phyloP scores from a whole-genome alignment of 192 early-diverging fungal genomes.

The Coemansia sp. region DNA sequence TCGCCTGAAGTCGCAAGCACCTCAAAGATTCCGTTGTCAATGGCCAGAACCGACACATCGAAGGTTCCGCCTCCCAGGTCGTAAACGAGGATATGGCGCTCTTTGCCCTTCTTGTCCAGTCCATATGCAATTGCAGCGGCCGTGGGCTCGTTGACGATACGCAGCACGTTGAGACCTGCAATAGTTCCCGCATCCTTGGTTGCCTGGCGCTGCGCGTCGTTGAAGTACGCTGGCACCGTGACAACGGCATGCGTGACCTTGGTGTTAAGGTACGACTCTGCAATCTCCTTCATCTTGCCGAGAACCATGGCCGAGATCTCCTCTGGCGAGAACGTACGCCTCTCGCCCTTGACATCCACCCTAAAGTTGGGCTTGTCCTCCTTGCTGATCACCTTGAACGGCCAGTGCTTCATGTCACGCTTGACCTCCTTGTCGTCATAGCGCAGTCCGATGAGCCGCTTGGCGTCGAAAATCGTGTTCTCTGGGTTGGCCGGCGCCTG shows the following conservation, averaged over 20 bases:
- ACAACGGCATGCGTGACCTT: slow-evolving; percentile 93
- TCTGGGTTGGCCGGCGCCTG: slow-evolving; percentile 85
- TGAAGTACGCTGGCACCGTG: slow-evolving; percentile 98
- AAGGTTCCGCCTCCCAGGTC: slow-evolving; percentile 98
- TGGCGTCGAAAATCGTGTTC: slow-evolving; percentile 93
- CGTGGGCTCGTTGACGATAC: slow-evolving; percentile 94
- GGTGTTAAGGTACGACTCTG: slow-evolving; percentile 83
- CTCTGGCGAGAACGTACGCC: slow-evolving; percentile 87
- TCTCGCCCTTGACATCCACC: slow-evolving; percentile 83
- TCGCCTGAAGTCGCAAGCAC: slow-evolving; percentile 95
- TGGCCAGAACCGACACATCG: slow-evolving; percentile 95
- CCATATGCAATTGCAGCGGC: slow-evolving; percentile 97
- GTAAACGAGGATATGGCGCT: slow-evolving; percentile 93
- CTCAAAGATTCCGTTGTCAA: slow-evolving; percentile 96
- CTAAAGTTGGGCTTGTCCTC: slow-evolving; percentile 81
- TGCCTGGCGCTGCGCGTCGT: slow-evolving; percentile 94
- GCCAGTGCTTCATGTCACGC: slow-evolving; percentile 93
- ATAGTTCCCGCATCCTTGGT: slow-evolving; percentile 90
- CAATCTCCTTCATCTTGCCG: slow-evolving; percentile 92
- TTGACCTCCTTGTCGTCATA: slow-evolving; percentile 91
- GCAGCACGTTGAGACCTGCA: slow-evolving; percentile 79
- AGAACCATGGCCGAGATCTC: slow-evolving; percentile 99
- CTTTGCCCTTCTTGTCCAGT: slow-evolving; percentile 86
- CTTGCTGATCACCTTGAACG: slow-evolving; percentile 86
- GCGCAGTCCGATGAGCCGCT: slow-evolving; percentile 88